Conservation (phyloP, 352 stramenopile genomes). For the Globisporangium rhizosaccharum region DNA sequence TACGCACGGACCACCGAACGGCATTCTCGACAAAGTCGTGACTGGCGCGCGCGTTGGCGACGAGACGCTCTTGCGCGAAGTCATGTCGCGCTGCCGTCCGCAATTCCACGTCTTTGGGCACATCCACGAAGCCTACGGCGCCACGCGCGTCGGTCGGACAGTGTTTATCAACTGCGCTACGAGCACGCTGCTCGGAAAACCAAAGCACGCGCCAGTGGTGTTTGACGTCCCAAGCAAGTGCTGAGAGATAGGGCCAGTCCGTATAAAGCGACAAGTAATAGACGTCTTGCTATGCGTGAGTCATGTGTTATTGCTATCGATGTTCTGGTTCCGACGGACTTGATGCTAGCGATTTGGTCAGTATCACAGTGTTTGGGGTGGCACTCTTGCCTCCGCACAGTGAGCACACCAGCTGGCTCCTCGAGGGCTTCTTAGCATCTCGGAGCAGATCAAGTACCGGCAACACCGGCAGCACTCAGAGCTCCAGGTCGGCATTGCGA, state of each 20-base stretch:
- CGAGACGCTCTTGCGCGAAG: slow-evolving; percentile 70
- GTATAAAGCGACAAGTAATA: no score
- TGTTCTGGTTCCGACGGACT: no score
- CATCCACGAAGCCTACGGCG: slow-evolving; percentile 89
- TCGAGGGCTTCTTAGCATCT: no score
- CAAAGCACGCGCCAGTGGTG: slow-evolving; percentile 62
- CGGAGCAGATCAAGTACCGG: no score
- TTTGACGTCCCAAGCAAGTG: slow-evolving; percentile 68
- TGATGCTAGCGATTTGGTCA: no score
- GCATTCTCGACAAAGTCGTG: slow-evolving; percentile 73
- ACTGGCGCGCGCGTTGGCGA: slow-evolving; percentile 69
- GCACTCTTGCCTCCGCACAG: no score
- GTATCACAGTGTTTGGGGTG: no score
- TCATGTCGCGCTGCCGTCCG: slow-evolving; percentile 74
- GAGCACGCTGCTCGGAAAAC: slow-evolving; percentile 54
- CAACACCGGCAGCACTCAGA: no score
- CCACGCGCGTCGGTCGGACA: slow-evolving; percentile 65
- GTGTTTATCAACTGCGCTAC: slow-evolving; percentile 88
- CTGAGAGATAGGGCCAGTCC: slow-evolving; percentile 10
- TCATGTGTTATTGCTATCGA: no score
- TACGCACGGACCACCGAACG: slow-evolving; percentile 86
- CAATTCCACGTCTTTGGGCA: slow-evolving; percentile 90
- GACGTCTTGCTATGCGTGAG: no score
- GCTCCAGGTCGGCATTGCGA: no score
- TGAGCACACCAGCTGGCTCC: no score